A percentile compares a stretch with the other conserved stretches of the same genome.
phyloP scores from a whole-genome alignment of 2,329 filamentous ascomycete species.

The Zymoseptoria passerinii region DNA sequence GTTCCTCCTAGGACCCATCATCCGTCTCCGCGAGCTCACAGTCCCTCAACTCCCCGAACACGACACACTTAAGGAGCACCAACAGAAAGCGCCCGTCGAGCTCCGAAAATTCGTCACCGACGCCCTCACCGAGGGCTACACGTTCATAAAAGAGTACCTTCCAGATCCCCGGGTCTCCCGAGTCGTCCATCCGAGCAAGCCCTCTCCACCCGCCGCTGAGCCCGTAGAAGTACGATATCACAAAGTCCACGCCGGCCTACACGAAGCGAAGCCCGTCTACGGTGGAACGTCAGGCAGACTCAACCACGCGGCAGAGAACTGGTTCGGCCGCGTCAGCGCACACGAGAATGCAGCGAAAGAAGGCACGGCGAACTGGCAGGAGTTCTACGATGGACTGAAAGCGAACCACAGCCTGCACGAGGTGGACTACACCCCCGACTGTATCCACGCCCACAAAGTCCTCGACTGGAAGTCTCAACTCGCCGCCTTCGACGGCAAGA shows the following conservation, averaged over 20 bases:
- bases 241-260: slow-evolving; percentile 39
- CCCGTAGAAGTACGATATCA: slow-evolving; percentile 48
- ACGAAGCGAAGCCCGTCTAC: slow-evolving; percentile 23
- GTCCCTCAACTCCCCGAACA: slow-evolving; percentile 29
- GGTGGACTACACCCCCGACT: slow-evolving; percentile 49
- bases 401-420: slow-evolving; percentile 51
- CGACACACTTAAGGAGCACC: slow-evolving; percentile 17
- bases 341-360: slow-evolving; percentile 46
- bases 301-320: slow-evolving; percentile 43
- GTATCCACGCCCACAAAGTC: slow-evolving; percentile 42
- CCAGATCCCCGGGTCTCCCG: slow-evolving; percentile 43
- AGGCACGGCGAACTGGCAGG: slow-evolving; percentile 54
- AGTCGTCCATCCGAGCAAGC: slow-evolving; percentile 40
- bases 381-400: slow-evolving; percentile 55
- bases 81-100: slow-evolving; percentile 31
- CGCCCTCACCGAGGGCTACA: slow-evolving; percentile 50
- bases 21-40: slow-evolving; percentile 28
- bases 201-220: slow-evolving; percentile 42
- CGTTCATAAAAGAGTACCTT: slow-evolving; percentile 50
- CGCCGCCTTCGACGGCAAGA: background rate
- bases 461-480: slow-evolving; percentile 33
- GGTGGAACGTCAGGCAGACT: slow-evolving; percentile 13
- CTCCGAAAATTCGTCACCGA: slow-evolving; percentile 45
- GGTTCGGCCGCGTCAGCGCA: slow-evolving; percentile 55
- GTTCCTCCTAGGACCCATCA: slow-evolving; percentile 15